Evolutionary conservation across 805 yeast species (phyloP).

Genomic region (Middelhovenomyces tepae): DNA sequence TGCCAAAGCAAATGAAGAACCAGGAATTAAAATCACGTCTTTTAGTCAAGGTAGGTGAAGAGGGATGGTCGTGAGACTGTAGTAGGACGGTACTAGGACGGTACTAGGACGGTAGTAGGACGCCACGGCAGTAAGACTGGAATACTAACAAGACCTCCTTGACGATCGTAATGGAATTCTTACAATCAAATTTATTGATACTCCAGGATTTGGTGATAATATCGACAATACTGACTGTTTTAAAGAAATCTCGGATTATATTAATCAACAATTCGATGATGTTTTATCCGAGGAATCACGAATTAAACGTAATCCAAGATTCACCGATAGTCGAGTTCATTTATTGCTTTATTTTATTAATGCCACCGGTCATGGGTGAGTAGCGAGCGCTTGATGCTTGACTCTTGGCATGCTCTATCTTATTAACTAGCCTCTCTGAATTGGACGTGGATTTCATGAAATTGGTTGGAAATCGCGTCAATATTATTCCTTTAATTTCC

Average conservation of each 20-base stretch:
- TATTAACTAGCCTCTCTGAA: constrained; percentile 40
- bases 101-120: too few species aligned
- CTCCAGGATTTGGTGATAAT: constrained; percentile 76
- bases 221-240: constrained; percentile 53
- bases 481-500: constrained; percentile 77
- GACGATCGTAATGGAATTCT: constrained; percentile 73
- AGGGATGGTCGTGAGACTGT: constrained; percentile 47
- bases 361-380: constrained; percentile 82
- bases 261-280: constrained; percentile 65
- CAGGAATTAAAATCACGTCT: constrained; percentile 32
- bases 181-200: constrained; percentile 53
- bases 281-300: constrained; percentile 61
- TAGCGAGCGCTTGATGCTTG: too few species aligned
- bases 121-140: too few species aligned
- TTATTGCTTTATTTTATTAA: constrained; percentile 66
- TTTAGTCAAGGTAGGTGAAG: constrained; percentile 34
- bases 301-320: constrained; percentile 57
- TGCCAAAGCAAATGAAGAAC: constrained; percentile 21
- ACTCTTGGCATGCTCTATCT: too few species aligned
- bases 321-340: constrained; percentile 77
- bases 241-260: constrained; percentile 75
- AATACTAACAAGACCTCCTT: constrained; percentile 14
- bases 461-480: constrained; percentile 68
- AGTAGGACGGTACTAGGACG: constrained; percentile 42
- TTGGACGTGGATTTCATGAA: constrained; percentile 74